These are phyloP conservation scores for Fraxinus dipetala DNA, from an alignment of 305 asterid genomes.

Conservation along the genomic window DNA sequence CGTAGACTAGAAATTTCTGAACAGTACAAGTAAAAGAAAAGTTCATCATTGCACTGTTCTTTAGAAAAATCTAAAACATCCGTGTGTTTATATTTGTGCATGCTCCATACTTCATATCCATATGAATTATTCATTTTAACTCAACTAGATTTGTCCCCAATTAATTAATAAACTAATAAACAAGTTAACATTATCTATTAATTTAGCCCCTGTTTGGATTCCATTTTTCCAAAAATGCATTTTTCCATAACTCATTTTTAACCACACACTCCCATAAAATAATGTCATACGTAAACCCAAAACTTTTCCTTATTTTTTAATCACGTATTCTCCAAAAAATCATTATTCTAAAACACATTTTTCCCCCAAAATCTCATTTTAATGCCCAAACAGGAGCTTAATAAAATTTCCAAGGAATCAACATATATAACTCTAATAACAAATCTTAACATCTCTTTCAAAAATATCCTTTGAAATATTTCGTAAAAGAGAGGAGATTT, in stretches of 20 bases:
- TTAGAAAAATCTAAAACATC: neutral
- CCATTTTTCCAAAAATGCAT: too few relatives aligned
- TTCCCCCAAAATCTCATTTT: too few relatives aligned
- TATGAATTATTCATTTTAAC: neutral
- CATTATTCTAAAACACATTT: too few relatives aligned
- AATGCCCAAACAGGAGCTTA: too few relatives aligned
- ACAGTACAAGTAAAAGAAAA: neutral
- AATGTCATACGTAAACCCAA: too few relatives aligned
- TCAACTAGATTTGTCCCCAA: neutral
- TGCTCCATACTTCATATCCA: neutral
- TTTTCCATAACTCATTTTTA: too few relatives aligned
- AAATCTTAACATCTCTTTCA: neutral
- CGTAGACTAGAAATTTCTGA: neutral
- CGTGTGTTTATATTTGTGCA: neutral
- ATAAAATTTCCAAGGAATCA: neutral
- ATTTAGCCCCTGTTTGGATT: neutral
- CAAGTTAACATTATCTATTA: neutral
- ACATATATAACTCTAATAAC: neutral
- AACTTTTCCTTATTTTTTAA: too few relatives aligned
- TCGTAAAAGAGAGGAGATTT: neutral
- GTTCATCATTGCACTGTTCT: neutral
- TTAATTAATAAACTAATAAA: neutral
- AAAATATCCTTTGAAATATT: neutral
- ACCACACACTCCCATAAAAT: too few relatives aligned
- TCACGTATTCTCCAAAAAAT: too few relatives aligned